A percentile compares a stretch with the other conserved stretches of the same genome.
Conservation (phyloP, 257 asterid species). For the Solanum raphanifolium region DNA sequence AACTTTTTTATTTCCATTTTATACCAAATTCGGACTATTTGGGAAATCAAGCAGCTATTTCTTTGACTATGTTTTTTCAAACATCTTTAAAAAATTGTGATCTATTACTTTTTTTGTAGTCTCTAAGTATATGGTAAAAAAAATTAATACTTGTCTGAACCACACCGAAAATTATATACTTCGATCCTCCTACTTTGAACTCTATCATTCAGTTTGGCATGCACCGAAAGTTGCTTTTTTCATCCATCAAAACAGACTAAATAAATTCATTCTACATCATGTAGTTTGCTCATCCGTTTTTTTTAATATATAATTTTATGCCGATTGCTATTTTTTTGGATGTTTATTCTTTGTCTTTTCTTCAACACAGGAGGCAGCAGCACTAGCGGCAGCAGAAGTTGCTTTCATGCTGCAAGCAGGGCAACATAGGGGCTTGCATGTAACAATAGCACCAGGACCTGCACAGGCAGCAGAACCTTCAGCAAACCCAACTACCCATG, state of each 20-base stretch:
- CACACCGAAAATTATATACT: not conserved
- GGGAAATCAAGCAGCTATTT: not conserved
- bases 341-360: not conserved
- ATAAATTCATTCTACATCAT: not conserved
- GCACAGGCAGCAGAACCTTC: conserved; percentile 16
- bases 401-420: conserved; percentile 39
- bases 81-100: not conserved
- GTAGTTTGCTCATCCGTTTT: not conserved
- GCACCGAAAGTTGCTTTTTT: not conserved
- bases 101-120: not conserved
- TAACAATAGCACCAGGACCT: conserved; percentile 22
- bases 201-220: not conserved
- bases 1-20: not conserved
- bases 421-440: conserved; percentile 37
- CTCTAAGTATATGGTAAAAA: not conserved
- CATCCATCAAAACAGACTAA: not conserved
- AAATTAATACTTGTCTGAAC: not conserved
- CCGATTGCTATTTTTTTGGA: not conserved
- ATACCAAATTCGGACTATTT: not conserved
- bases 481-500: not conserved
- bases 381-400: conserved; percentile 35
- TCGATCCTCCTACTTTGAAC: not conserved
- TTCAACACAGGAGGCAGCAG: conserved; percentile 33
- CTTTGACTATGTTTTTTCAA: not conserved
- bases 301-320: not conserved